A percentile compares a stretch with the other conserved stretches of the same genome.
Evolutionary conservation across 371 early-diverging fungal genomes (phyloP).

Genomic region (Dinochytrium kinnereticum): DNA sequence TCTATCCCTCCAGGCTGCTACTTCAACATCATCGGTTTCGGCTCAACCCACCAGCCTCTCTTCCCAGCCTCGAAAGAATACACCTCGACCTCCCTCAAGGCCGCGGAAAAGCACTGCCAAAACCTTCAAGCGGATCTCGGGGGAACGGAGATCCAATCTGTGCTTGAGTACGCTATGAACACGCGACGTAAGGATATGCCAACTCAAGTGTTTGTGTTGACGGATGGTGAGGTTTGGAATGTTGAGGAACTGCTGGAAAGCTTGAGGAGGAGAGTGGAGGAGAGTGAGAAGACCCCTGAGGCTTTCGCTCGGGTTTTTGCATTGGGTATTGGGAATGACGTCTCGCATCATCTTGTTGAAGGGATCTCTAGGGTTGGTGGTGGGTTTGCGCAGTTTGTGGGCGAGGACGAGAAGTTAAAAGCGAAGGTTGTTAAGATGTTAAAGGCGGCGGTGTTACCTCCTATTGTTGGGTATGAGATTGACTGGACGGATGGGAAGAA

Average conservation of each 20-base stretch:
- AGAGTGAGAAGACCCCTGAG: neutral
- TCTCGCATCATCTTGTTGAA: conserved; percentile 56
- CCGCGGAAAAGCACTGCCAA: conserved; percentile 36
- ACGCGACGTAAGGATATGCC: conserved; percentile 44
- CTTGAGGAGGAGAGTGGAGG: conserved; percentile 34
- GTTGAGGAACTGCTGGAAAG: conserved; percentile 33
- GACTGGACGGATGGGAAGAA: conserved; percentile 35
- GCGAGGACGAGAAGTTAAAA: conserved; percentile 52
- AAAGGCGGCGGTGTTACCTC: conserved; percentile 54
- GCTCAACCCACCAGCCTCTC: conserved; percentile 34
- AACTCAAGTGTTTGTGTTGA: conserved; percentile 51
- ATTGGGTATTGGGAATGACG: conserved; percentile 52
- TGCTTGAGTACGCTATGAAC: conserved; percentile 41
- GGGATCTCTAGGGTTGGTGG: conserved; percentile 52
- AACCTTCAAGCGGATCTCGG: conserved; percentile 48
- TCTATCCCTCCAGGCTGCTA: conserved; percentile 48
- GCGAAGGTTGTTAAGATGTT: conserved; percentile 55
- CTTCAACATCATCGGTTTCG: conserved; percentile 61
- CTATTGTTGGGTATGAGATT: conserved; percentile 43
- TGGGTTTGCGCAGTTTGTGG: conserved; percentile 55
- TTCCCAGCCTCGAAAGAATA: conserved; percentile 49
- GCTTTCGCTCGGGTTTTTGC: conserved; percentile 50
- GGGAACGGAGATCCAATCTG: conserved; percentile 52
- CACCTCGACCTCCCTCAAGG: conserved; percentile 35
- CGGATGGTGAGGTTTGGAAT: conserved; percentile 57